These are phyloP conservation scores for Thermothelomyces thermophilus DNA, from an alignment of 2,329 filamentous ascomycete genomes.

Conservation along the genomic window DNA sequence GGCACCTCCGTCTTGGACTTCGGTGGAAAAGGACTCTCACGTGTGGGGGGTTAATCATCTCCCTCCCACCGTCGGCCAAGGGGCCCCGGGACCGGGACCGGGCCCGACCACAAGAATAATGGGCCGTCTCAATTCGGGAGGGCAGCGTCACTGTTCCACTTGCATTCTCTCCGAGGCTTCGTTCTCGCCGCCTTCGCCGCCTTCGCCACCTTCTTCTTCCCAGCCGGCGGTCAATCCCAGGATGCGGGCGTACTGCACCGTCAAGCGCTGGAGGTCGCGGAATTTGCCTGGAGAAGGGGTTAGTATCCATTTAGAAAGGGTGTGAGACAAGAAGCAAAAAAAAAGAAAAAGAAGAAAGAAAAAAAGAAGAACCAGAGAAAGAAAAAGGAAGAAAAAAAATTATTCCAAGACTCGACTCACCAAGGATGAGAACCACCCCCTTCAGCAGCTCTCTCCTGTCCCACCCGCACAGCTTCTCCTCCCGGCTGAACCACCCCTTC, in stretches of 20 bases:
- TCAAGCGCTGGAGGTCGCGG: conserved; percentile 85
- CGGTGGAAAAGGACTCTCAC: too few species aligned
- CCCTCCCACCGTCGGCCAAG: too few species aligned
- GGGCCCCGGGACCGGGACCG: too few species aligned
- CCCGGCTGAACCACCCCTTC: conserved; percentile 58
- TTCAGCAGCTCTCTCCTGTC: conserved; percentile 78
- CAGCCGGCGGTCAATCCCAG: conserved; percentile 55
- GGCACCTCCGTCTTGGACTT: too few species aligned
- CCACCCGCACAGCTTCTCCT: conserved; percentile 82
- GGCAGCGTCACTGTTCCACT: conserved; percentile 12
- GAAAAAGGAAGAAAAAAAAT: conserved; percentile 3
- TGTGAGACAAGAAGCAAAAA: not conserved
- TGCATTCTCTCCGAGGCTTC: conserved; percentile 21
- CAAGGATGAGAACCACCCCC: conserved; percentile 86
- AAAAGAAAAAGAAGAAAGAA: not conserved
- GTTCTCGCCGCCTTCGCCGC: conserved; percentile 38
- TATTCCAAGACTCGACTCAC: too few species aligned
- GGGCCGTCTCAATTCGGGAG: too few species aligned
- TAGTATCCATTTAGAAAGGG: not conserved
- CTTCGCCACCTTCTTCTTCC: conserved; percentile 31
- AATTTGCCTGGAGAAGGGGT: conserved; percentile 66
- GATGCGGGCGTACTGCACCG: conserved; percentile 89
- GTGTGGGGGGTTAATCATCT: too few species aligned
- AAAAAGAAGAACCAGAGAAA: not conserved
- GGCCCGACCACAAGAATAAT: too few species aligned